A percentile compares a stretch with the other conserved stretches of the same genome.
phyloP scores from a whole-genome alignment of 1,284 basidiomycete genomes.

The Cystobasidium slooffiae region DNA sequence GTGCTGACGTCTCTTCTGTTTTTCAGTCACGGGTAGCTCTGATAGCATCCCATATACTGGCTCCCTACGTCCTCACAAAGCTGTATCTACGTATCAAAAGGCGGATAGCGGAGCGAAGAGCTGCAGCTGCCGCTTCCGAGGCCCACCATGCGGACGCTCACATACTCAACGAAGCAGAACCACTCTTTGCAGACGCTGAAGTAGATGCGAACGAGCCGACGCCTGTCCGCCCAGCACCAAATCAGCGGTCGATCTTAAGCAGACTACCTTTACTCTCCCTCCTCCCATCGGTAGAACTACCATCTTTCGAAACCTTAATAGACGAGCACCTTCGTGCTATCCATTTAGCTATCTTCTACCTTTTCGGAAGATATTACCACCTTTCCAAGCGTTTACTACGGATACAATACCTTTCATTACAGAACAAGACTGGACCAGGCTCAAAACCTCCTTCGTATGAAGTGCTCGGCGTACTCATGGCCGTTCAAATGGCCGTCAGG shows the following conservation, averaged over 20 bases:
- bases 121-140: constrained; percentile 1
- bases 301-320: constrained; percentile 54
- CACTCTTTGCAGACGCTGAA: constrained; percentile 33
- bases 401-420: constrained; percentile 53
- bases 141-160: neutral
- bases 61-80: constrained; percentile 54
- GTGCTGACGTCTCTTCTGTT: neutral
- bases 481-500: constrained; percentile 55
- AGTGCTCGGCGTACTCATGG: constrained; percentile 56
- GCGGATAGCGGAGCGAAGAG: constrained; percentile 17
- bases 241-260: constrained; percentile 12
- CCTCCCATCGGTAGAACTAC: constrained; percentile 48
- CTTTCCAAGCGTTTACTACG: constrained; percentile 56
- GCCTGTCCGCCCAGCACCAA: neutral
- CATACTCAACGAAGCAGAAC: constrained; percentile 34
- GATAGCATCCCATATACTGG: constrained; percentile 54
- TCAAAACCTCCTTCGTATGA: constrained; percentile 56
- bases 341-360: constrained; percentile 58
- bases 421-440: constrained; percentile 42
- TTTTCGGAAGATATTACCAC: constrained; percentile 57
- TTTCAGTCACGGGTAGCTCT: constrained; percentile 52
- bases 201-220: constrained; percentile 10
- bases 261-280: constrained; percentile 20
- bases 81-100: constrained; percentile 33
- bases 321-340: constrained; percentile 55